Evolutionary conservation across 225 moss, liverwort and hornwort species (phyloP).

Genomic region (Ulota crispa): DNA sequence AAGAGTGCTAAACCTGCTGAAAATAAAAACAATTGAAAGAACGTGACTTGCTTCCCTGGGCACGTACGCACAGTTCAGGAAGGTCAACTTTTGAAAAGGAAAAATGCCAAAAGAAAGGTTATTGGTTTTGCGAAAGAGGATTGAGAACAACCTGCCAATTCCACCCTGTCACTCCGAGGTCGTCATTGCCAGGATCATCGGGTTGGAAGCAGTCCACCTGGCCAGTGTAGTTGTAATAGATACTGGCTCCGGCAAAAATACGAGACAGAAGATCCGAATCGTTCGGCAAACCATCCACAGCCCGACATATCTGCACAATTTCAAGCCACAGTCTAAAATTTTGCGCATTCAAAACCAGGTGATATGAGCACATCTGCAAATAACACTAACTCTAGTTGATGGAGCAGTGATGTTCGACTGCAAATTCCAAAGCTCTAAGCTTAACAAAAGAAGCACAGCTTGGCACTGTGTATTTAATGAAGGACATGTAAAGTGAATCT

Average conservation of each 20-base stretch:
- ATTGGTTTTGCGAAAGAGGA: neutral
- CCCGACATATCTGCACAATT: constrained; percentile 79
- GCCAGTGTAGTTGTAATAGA: constrained; percentile 91
- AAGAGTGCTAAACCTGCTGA: neutral
- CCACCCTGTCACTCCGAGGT: constrained; percentile 60
- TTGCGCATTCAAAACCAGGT: neutral
- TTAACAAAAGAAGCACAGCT: neutral
- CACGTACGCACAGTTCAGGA: neutral
- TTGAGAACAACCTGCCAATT: constrained; percentile 52
- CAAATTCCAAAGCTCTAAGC: neutral
- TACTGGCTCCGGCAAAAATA: constrained; percentile 80
- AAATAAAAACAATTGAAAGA: constrained; percentile 2
- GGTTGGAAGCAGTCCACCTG: constrained; percentile 72
- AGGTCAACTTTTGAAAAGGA: neutral
- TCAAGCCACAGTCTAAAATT: neutral
- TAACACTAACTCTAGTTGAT: neutral
- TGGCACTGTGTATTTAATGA: neutral
- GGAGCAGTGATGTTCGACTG: constrained; percentile 14
- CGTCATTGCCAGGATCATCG: constrained; percentile 51
- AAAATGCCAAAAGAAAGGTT: constrained; percentile 1
- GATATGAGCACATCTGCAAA: neutral
- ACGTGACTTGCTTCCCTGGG: neutral
- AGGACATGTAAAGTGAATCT: neutral
- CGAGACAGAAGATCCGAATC: constrained; percentile 68
- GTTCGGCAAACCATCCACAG: constrained; percentile 60